Percentiles rank a stretch among this genome's conserved stretches.
Conservation (phyloP, 192 early-diverging fungal species). For the Pecoramyces ruminantium region DNA sequence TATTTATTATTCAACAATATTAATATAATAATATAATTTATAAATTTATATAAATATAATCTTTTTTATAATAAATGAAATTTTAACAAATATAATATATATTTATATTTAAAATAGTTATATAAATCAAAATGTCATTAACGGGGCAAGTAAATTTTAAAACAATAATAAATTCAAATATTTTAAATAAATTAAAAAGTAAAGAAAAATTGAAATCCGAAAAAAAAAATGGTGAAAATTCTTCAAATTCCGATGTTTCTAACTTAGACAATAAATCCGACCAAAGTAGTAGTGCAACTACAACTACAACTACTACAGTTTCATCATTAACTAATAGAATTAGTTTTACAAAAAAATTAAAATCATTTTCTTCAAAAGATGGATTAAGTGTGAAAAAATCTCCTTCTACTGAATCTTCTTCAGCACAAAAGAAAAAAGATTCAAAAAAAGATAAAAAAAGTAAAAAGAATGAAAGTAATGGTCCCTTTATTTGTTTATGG, state of each 20-base stretch:
- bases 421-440: neutral
- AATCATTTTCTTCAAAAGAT: neutral
- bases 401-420: neutral
- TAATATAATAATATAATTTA: no score
- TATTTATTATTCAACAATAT: no score
- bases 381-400: neutral
- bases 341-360: neutral
- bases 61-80: no score
- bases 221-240: neutral
- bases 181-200: neutral
- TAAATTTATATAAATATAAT: no score
- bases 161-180: neutral
- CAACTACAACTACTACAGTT: neutral
- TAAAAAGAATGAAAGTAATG: neutral
- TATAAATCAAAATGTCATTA: neutral
- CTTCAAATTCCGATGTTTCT: neutral
- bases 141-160: neutral
- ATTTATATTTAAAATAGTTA: no score
- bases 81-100: no score
- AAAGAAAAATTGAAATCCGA: neutral
- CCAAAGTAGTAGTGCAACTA: neutral
- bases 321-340: neutral
- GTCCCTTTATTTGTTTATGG: neutral
- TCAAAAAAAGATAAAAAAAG: neutral
- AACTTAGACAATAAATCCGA: neutral